Evolutionary conservation across 2,329 filamentous ascomycete genomes (phyloP), one percentile per base, ranked within the genome.

Genomic region (Trichoderma sp.): DNA sequence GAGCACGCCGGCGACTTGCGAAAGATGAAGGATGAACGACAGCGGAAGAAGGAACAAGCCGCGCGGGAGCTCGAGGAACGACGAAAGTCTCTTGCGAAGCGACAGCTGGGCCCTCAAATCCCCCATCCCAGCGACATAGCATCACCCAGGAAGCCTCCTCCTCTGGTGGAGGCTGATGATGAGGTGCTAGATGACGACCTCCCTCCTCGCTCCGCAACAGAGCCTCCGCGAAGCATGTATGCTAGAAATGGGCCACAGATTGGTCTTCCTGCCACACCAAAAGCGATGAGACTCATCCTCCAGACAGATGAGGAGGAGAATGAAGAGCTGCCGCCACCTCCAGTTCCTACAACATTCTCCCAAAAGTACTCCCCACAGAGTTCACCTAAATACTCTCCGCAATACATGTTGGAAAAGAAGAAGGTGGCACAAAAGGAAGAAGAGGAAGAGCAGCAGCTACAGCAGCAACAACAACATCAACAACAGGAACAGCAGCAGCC

Each of bases 61-160:
- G 93, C 94, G 8, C 89, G 91, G 59, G 94, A 97, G 79, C 87
- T 98, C 0, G 94, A 97, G 79, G 92, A 96, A 75, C 89, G 95
- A 33, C 90, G 95, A 69, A 88, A 92, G 76, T 97, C 95, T 16
- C 84, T 97, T 31, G 93, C 92, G 24, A 88, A 92, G 68, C 88
- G 93, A 61, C 92, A 93, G 4, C 92, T 92, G 29, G 93, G 90
- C 3, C 93, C 93, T 0, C 83, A 89, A 0, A 96, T 97, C 71
- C 90, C 92, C 5, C 90, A 94, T 72, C 94, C 94, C 0, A 84
- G 84, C 70, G 81, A 88, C 69, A 80, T 43, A 43, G 16, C 88
- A 55, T 75, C 75, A 24, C 75, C 76, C 11, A 71, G 69, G 4
- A 69, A 74, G n/a, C 59, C 68, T 31, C 74, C 74, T 4, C 68